These are phyloP conservation scores for Chaetomium olivaceum DNA, from an alignment of 2,329 filamentous ascomycete genomes.

Conservation along the genomic window DNA sequence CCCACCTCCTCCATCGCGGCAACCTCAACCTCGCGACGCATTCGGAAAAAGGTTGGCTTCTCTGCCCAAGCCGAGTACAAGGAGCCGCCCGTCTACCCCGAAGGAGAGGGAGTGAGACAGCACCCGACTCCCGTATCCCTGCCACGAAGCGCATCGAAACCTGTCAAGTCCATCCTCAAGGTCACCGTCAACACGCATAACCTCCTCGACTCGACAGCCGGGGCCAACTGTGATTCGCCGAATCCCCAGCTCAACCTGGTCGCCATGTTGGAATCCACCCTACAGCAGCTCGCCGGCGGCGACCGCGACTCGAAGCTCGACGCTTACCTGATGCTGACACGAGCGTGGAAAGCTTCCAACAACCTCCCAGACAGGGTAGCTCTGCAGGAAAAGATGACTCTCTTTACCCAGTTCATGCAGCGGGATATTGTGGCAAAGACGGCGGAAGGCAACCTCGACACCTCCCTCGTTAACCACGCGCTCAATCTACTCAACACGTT, in stretches of 20 bases:
- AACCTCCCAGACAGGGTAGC: slow-evolving; percentile 74
- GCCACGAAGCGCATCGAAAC: slow-evolving; percentile 45
- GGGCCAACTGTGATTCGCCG: slow-evolving; percentile 45
- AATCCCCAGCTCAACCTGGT: slow-evolving; percentile 57
- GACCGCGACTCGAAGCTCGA: slow-evolving; percentile 75
- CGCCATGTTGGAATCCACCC: slow-evolving; percentile 81
- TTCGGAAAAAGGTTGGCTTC: slow-evolving; percentile 59
- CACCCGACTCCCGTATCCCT: slow-evolving; percentile 45
- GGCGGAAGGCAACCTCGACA: slow-evolving; percentile 58
- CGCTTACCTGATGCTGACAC: slow-evolving; percentile 79
- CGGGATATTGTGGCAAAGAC: slow-evolving; percentile 71
- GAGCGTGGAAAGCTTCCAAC: slow-evolving; percentile 77
- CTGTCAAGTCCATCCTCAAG: slow-evolving; percentile 76
- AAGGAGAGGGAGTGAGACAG: slow-evolving; percentile 42
- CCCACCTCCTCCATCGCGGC: slow-evolving; percentile 46
- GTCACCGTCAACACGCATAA: slow-evolving; percentile 55
- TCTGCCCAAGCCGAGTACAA: slow-evolving; percentile 58
- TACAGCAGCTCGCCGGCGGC: slow-evolving; percentile 75
- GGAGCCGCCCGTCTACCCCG: slow-evolving; percentile 50
- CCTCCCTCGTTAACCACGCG: slow-evolving; percentile 73
- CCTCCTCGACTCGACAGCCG: slow-evolving; percentile 46
- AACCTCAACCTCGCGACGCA: slow-evolving; percentile 46
- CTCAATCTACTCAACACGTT: slow-evolving; percentile 76
- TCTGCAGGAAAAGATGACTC: slow-evolving; percentile 71
- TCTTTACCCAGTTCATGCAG: slow-evolving; percentile 79